These are phyloP conservation scores for Solanum gandarillasii DNA, from an alignment of 257 asterid genomes.

Conservation along the genomic window DNA sequence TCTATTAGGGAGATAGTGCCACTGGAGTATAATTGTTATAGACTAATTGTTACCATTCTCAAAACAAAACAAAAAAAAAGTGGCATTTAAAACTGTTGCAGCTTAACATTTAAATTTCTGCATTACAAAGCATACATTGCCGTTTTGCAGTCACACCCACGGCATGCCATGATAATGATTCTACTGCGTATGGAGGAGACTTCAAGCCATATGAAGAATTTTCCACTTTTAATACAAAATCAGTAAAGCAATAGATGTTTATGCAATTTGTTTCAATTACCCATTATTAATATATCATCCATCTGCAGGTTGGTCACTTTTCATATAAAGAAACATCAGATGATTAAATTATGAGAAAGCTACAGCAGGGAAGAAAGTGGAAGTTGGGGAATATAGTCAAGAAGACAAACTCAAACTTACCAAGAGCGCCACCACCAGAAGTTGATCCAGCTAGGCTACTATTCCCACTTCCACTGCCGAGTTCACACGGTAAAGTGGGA, in stretches of 20 bases:
- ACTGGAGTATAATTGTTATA: not conserved
- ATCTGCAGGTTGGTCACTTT: not conserved
- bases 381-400: not conserved
- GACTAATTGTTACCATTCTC: not conserved
- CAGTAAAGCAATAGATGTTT: not conserved
- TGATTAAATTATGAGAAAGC: not conserved
- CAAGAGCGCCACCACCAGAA: conserved; percentile 91
- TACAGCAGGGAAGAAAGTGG: not conserved
- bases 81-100: not conserved
- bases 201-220: not conserved
- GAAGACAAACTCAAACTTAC: conserved; percentile 29
- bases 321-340: not conserved
- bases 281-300: not conserved
- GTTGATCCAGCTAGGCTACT: conserved; percentile 64
- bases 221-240: not conserved
- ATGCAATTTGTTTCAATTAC: not conserved
- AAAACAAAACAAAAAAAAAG: not conserved
- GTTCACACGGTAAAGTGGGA: conserved; percentile 81
- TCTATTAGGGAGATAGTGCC: not conserved
- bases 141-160: not conserved
- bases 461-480: conserved; percentile 98
- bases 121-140: not conserved
- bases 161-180: not conserved
- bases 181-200: not conserved
- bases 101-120: not conserved